These are phyloP conservation scores for Aspergillus olivimuriae DNA, from an alignment of 495 filamentous ascomycete genomes.

Conservation along the genomic window DNA sequence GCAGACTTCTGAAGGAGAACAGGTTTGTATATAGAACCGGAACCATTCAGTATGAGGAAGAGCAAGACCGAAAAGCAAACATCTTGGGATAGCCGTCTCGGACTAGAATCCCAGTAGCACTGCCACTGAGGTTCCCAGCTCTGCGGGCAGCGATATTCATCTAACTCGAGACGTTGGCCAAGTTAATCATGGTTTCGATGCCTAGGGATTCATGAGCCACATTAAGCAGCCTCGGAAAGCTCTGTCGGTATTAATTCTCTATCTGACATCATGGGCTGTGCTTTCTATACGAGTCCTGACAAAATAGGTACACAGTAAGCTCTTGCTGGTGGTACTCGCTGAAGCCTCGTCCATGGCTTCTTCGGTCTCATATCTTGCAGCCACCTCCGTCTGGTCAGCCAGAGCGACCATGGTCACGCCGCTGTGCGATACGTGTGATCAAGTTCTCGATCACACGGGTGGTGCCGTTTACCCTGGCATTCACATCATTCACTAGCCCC, in stretches of 20 bases:
- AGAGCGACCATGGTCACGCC: background rate
- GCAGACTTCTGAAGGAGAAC: no score
- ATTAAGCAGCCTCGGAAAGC: background rate
- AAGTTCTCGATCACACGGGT: background rate
- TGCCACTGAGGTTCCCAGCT: no score
- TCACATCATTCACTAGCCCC: background rate
- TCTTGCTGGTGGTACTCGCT: background rate
- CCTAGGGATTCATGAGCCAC: background rate
- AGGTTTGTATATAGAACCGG: no score
- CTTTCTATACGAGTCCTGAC: background rate
- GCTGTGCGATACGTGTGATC: background rate
- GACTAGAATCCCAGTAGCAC: no score
- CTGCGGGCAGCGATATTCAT: no score
- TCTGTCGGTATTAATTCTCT: background rate
- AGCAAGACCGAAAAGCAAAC: no score
- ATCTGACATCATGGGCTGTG: background rate
- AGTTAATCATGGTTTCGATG: background rate
- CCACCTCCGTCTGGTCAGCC: background rate
- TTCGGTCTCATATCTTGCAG: background rate
- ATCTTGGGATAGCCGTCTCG: no score
- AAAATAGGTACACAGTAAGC: background rate
- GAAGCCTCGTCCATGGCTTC: background rate
- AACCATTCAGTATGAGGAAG: no score
- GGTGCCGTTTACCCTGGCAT: background rate
- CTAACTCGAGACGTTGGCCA: no score